Percentiles rank a stretch among this genome's conserved stretches.
Evolutionary conservation across 1,284 basidiomycete genomes (phyloP).

Genomic region (Trichosporon sp.): DNA sequence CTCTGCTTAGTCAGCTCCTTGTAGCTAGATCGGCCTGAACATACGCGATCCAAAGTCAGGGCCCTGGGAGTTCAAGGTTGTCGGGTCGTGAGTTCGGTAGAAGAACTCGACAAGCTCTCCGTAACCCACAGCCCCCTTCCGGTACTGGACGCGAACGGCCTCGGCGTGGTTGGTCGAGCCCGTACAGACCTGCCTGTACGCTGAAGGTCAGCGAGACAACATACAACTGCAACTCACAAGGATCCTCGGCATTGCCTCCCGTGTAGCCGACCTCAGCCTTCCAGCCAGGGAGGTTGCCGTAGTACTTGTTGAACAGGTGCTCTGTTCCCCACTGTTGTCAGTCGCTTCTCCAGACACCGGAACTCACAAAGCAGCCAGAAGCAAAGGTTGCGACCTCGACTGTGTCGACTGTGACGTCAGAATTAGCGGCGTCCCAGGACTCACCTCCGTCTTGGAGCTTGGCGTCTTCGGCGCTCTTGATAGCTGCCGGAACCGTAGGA

Average conservation of each 20-base stretch:
- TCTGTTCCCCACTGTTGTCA: conserved; percentile 66
- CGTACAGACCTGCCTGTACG: conserved; percentile 71
- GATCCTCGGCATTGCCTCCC: conserved; percentile 57
- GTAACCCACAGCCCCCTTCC: conserved; percentile 69
- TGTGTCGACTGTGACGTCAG: conserved; percentile 19
- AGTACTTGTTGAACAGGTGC: conserved; percentile 78
- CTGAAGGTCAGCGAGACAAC: conserved; percentile 14
- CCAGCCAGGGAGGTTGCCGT: conserved; percentile 54
- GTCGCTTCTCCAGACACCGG: neutral
- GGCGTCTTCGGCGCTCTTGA: conserved; percentile 36
- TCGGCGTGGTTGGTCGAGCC: conserved; percentile 87
- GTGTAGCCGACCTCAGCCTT: conserved; percentile 75
- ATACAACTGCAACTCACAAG: conserved; percentile 9
- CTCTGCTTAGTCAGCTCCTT: conserved; percentile 52
- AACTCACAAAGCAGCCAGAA: conserved; percentile 57
- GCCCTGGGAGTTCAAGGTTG: conserved; percentile 72
- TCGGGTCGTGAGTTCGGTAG: conserved; percentile 91
- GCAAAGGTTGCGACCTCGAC: conserved; percentile 71
- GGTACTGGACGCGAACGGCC: conserved; percentile 77
- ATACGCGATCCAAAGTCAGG: conserved; percentile 68
- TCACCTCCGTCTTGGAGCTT: conserved; percentile 41
- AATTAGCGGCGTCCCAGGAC: conserved; percentile 7
- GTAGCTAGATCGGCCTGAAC: conserved; percentile 36
- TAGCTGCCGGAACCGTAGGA: conserved; percentile 48
- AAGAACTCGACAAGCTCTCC: conserved; percentile 87